Conservation (phyloP, 352 stramenopile species). For the Phytophthora rubi region DNA sequence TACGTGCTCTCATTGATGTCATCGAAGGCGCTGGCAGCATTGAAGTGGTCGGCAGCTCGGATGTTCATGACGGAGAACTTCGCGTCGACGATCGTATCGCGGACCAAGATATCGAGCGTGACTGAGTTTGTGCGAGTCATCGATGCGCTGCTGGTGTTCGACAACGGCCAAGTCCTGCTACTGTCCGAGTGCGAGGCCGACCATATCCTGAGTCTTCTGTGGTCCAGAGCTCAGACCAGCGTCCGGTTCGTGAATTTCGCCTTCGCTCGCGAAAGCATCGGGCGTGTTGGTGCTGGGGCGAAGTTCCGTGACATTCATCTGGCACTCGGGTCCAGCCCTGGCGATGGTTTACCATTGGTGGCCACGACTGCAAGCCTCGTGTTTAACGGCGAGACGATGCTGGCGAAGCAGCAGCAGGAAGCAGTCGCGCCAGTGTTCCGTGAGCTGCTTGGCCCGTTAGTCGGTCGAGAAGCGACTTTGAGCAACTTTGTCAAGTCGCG, state of each 20-base stretch:
- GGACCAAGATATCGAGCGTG: background rate
- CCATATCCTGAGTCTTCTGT: constrained; percentile 15
- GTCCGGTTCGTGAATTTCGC: constrained; percentile 19
- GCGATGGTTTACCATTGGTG: background rate
- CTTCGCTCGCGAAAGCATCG: constrained; percentile 4
- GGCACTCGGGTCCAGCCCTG: background rate
- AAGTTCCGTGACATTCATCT: constrained; percentile 6
- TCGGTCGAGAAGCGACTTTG: background rate
- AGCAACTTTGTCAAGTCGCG: constrained; percentile 10
- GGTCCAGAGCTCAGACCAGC: background rate
- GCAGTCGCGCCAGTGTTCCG: constrained; percentile 10
- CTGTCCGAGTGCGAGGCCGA: background rate
- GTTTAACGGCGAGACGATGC: constrained; percentile 33
- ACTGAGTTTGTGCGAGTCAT: constrained; percentile 32
- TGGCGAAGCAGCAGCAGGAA: constrained; percentile 8
- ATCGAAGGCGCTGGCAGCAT: constrained; percentile 10
- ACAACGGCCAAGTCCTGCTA: constrained; percentile 36
- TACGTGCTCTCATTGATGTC: background rate
- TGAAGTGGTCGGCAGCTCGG: constrained; percentile 30
- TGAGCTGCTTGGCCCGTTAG: constrained; percentile 10
- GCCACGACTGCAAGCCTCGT: constrained; percentile 6
- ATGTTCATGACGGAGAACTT: constrained; percentile 51
- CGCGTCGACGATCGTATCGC: constrained; percentile 26
- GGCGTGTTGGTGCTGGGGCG: background rate
- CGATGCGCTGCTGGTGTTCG: constrained; percentile 42